These are phyloP conservation scores for Nakazawaea molendinolei DNA, from an alignment of 805 yeast genomes.

Conservation along the genomic window DNA sequence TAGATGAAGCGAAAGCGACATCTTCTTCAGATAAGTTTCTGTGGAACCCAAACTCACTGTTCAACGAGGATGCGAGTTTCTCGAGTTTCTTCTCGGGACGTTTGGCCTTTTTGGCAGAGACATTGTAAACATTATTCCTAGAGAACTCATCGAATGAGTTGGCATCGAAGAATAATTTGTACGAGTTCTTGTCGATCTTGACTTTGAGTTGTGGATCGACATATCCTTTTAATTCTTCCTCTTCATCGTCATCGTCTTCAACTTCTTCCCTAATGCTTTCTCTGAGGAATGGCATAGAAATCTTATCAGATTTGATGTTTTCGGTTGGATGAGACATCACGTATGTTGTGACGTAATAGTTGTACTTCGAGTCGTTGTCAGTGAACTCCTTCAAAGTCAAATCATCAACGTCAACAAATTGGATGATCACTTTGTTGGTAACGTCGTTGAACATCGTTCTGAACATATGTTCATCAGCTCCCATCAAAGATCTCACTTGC, in stretches of 20 bases:
- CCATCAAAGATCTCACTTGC: constrained; percentile 75
- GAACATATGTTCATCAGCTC: constrained; percentile 85
- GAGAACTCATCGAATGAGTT: constrained; percentile 75
- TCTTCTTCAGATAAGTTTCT: constrained; percentile 32
- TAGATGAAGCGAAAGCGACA: constrained; percentile 24
- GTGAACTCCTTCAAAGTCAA: constrained; percentile 69
- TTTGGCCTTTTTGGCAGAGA: constrained; percentile 25
- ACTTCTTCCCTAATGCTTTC: constrained; percentile 47
- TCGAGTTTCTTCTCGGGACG: constrained; percentile 15
- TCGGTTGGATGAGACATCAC: constrained; percentile 96
- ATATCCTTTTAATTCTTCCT: constrained; percentile 47
- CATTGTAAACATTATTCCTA: constrained; percentile 45
- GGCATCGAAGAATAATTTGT: constrained; percentile 74
- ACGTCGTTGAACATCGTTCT: constrained; percentile 65
- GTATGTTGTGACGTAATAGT: constrained; percentile 88
- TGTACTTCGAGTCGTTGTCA: constrained; percentile 78
- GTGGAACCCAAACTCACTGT: constrained; percentile 55
- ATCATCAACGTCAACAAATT: constrained; percentile 83
- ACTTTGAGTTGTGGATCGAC: constrained; percentile 69
- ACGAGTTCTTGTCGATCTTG: constrained; percentile 70
- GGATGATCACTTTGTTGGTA: constrained; percentile 53
- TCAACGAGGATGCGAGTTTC: constrained; percentile 21
- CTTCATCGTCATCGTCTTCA: constrained; percentile 40
- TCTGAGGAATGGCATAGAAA: constrained; percentile 74
- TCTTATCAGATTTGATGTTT: constrained; percentile 75